These are phyloP conservation scores for Cyclotella kingstonii DNA, from an alignment of 108 stramenopile genomes.

Conservation along the genomic window DNA sequence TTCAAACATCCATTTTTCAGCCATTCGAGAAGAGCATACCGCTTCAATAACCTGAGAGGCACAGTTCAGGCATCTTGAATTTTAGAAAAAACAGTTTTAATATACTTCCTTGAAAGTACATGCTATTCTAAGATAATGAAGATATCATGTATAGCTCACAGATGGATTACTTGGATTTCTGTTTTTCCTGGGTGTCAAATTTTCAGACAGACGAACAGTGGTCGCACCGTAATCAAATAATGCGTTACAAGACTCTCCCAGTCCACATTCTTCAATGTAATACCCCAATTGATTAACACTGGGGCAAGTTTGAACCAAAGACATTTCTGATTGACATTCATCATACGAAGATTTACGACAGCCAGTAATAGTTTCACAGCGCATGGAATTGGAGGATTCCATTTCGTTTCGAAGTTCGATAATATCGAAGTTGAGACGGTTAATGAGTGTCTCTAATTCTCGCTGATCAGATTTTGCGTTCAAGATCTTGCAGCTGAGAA, in stretches of 20 bases:
- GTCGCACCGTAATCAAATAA: slow-evolving; percentile 24
- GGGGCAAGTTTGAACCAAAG: slow-evolving; percentile 29
- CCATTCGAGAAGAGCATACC: slow-evolving; percentile 21
- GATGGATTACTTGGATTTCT: slow-evolving; percentile 22
- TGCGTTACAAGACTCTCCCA: slow-evolving; percentile 26
- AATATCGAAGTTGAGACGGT: slow-evolving; percentile 38
- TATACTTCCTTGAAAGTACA: too few species aligned
- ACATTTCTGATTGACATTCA: slow-evolving; percentile 32
- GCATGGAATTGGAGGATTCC: slow-evolving; percentile 21
- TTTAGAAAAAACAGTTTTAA: background rate
- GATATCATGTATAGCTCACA: too few species aligned
- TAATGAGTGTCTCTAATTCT: slow-evolving; percentile 21
- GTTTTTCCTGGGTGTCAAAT: slow-evolving; percentile 13
- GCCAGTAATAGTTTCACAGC: slow-evolving; percentile 30
- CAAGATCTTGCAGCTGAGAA: background rate
- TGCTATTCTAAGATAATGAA: too few species aligned
- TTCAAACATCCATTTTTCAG: slow-evolving; percentile 35
- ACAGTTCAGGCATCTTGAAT: background rate
- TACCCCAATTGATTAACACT: slow-evolving; percentile 15
- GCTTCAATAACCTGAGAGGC: slow-evolving; percentile 24
- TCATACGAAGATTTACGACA: slow-evolving; percentile 26
- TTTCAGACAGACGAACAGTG: slow-evolving; percentile 25
- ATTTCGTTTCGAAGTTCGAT: slow-evolving; percentile 39
- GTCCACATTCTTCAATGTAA: slow-evolving; percentile 27
- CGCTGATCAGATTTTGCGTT: slow-evolving; percentile 1